Evolutionary conservation across 169 alveolate species (phyloP), one percentile per base, ranked within the genome.

Genomic region (Besnoitia besnoiti): DNA sequence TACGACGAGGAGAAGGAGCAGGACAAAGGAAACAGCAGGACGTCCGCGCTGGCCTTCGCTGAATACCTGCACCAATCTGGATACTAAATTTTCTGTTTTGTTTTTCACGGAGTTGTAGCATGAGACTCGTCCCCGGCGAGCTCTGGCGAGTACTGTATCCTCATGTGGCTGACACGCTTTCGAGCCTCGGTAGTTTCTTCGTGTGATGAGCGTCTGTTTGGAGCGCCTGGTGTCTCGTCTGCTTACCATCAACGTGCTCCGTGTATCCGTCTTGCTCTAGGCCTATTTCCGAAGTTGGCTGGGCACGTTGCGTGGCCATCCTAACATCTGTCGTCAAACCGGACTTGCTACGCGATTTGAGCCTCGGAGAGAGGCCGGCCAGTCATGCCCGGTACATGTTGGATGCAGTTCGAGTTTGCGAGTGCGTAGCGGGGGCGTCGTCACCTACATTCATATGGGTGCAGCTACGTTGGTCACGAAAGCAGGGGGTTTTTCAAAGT

Each of bases 1-100:
- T 95, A 94, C 76, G 96, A 95, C 27, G 96, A 95, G 51, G 92
- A 77, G 55, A 90, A 90, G 77, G 96, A 94, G 42, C 96, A 95
- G 77, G 59, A 88, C 46, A 61, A 92, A 35, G 96, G 95, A 8
- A 94, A 95, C 62, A 88, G 95, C 77, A 77, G 94, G 88, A 92
- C 89, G 88, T 82, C 91, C 44, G 96, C 96, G 16, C 79, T 95
- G 39, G 91, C 91, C 40, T 92, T 95, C 46, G 95, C 96, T 0
- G 96, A 95, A 85, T 90, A 95, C 76, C 95, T 95, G 35, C 92
- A 46, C 77, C 88, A 93, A 47, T 92, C 88, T 30, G 96, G 96
- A 37, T 95, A 93, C 85, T 95, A 90, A 87, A 24, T 73, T 55
- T 27, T 55, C 73, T 55, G 73, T 33, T 55, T 55, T 55, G 73